Percentiles rank a stretch among this genome's conserved stretches.
These are phyloP conservation scores for Prunus kanzakura DNA, from an alignment of 306 rosid genomes.

Conservation along the genomic window DNA sequence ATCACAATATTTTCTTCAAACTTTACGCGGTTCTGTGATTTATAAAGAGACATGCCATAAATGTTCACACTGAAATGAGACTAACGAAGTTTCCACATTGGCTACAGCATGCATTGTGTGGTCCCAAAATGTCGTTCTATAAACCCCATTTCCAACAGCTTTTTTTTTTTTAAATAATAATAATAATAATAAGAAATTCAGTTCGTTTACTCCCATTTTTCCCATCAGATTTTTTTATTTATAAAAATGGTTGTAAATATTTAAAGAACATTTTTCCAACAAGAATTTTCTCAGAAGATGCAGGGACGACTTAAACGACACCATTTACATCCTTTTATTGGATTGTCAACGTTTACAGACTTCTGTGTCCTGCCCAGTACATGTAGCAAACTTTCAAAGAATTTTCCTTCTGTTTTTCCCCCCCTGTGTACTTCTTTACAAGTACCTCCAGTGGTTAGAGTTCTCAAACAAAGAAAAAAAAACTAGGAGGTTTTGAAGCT, in stretches of 20 bases:
- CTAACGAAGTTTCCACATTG: background rate
- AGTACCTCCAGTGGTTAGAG: background rate
- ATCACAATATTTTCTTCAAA: background rate
- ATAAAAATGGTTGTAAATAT: background rate
- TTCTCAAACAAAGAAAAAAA: background rate
- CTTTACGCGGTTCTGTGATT: background rate
- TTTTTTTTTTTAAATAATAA: background rate
- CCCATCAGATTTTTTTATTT: background rate
- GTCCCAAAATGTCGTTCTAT: background rate
- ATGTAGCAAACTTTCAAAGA: conserved; percentile 1
- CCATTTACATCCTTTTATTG: background rate
- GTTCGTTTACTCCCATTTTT: background rate
- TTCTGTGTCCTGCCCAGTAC: background rate
- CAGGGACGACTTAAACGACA: background rate
- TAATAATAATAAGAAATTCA: background rate
- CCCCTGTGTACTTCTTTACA: background rate
- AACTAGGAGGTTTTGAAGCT: background rate
- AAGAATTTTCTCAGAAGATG: background rate
- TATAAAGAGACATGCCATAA: background rate
- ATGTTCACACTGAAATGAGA: background rate
- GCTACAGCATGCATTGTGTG: background rate
- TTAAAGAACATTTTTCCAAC: background rate
- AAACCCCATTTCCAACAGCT: background rate
- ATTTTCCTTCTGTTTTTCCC: background rate
- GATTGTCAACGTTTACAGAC: background rate